Conservation (phyloP, 2,329 filamentous ascomycete species). For the Alternaria hordeiaustralica region DNA sequence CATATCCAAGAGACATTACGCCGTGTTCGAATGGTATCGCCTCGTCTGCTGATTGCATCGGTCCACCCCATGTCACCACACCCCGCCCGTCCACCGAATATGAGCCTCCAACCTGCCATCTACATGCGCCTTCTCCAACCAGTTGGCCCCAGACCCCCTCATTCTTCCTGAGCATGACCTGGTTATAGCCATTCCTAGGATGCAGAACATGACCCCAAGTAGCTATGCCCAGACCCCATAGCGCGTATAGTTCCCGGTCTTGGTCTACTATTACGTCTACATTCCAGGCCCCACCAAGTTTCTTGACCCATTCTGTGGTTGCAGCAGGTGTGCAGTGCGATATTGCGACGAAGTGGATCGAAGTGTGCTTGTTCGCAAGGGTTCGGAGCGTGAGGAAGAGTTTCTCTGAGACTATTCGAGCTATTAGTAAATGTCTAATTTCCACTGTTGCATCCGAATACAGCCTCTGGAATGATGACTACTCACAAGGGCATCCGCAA, state of each 20-base stretch:
- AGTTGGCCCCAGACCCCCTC: constrained; percentile 45
- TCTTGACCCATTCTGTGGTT: constrained; percentile 64
- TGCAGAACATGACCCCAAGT: constrained; percentile 45
- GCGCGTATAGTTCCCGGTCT: constrained; percentile 63
- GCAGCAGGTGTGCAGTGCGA: constrained; percentile 65
- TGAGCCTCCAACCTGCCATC: constrained; percentile 46
- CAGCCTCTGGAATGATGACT: not conserved
- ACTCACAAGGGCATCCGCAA: constrained; percentile 46
- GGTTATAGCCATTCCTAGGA: constrained; percentile 45
- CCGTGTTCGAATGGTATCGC: constrained; percentile 39
- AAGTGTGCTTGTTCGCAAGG: constrained; percentile 60
- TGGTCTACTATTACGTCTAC: constrained; percentile 64
- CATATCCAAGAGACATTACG: constrained; percentile 37
- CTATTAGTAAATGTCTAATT: constrained; percentile 5
- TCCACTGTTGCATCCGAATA: not conserved
- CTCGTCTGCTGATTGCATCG: constrained; percentile 47
- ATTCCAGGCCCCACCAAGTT: constrained; percentile 64
- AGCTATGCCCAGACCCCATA: constrained; percentile 63
- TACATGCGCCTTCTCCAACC: constrained; percentile 44
- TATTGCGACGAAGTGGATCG: constrained; percentile 63
- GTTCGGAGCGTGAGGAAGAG: constrained; percentile 64
- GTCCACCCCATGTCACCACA: constrained; percentile 43
- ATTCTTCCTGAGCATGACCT: constrained; percentile 44
- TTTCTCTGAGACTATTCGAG: constrained; percentile 47
- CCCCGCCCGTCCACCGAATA: constrained; percentile 43